Percentiles rank a stretch among this genome's conserved stretches.
These are phyloP conservation scores for Wickerhamiella vanderwaltii DNA, from an alignment of 805 yeast genomes.

Conservation along the genomic window DNA sequence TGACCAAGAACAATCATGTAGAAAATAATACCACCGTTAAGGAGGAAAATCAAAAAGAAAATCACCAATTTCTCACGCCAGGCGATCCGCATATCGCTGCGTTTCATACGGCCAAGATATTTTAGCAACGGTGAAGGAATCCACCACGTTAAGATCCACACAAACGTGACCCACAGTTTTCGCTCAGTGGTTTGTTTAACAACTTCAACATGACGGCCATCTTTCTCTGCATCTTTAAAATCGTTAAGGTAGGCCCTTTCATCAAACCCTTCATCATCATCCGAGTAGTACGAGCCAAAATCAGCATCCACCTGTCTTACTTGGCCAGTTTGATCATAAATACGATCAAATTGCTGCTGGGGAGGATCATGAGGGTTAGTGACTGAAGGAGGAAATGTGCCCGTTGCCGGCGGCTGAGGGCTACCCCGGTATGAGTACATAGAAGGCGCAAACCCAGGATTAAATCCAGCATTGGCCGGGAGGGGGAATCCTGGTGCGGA, in stretches of 20 bases:
- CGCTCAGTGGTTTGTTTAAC: constrained; percentile 24
- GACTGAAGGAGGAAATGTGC: not conserved
- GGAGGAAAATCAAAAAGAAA: constrained; percentile 27
- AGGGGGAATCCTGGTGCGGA: no score
- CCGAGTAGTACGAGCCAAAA: constrained; percentile 18
- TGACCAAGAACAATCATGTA: constrained; percentile 32
- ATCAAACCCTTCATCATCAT: constrained; percentile 27
- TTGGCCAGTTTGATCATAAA: constrained; percentile 12
- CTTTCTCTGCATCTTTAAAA: constrained; percentile 25
- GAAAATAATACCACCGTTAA: constrained; percentile 31
- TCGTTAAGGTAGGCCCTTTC: constrained; percentile 22
- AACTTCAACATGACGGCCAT: constrained; percentile 26
- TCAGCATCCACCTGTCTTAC: constrained; percentile 15
- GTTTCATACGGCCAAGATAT: constrained; percentile 30
- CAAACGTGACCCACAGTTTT: constrained; percentile 29
- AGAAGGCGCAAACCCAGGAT: not conserved
- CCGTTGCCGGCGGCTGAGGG: not conserved
- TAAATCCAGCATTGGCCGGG: not conserved
- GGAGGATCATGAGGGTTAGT: not conserved
- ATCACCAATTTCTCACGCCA: constrained; percentile 33
- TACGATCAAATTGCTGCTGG: constrained; percentile 1
- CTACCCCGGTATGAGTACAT: not conserved
- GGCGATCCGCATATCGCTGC: constrained; percentile 32
- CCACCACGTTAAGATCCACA: constrained; percentile 33
- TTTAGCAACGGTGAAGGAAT: constrained; percentile 29